A percentile compares a stretch with the other conserved stretches of the same genome.
Conservation (phyloP, 2,329 filamentous ascomycete species). For the Hypoxylon sp. region DNA sequence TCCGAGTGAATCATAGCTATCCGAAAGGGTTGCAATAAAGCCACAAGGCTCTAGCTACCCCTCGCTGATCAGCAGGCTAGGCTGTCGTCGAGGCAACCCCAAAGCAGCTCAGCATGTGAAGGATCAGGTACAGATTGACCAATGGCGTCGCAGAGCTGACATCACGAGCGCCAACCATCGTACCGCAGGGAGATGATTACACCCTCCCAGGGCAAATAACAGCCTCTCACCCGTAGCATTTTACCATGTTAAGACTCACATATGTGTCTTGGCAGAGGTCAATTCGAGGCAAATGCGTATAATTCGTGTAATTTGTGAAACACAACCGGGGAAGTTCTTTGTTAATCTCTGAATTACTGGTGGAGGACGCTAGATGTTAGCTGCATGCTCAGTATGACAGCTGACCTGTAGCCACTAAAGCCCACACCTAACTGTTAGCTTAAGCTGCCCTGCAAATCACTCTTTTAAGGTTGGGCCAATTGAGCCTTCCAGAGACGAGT, state of each 20-base stretch:
- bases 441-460: neutral
- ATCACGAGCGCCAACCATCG: slow-evolving; percentile 39
- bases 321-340: slow-evolving; percentile 6
- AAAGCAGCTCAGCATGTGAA: slow-evolving; percentile 31
- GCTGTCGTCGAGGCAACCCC: slow-evolving; percentile 41
- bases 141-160: slow-evolving; percentile 21
- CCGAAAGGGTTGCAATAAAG: slow-evolving; percentile 28
- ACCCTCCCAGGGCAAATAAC: slow-evolving; percentile 29
- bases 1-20: slow-evolving; percentile 31
- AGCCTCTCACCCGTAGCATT: slow-evolving; percentile 2
- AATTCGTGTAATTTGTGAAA: slow-evolving; percentile 13
- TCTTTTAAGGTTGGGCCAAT: slow-evolving; percentile 27
- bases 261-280: slow-evolving; percentile 32
- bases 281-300: slow-evolving; percentile 10
- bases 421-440: neutral
- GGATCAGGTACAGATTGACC: slow-evolving; percentile 34
- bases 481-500: slow-evolving; percentile 1
- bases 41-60: slow-evolving; percentile 37
- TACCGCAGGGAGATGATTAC: slow-evolving; percentile 35
- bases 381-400: slow-evolving; percentile 27
- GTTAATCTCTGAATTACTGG: slow-evolving; percentile 18
- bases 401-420: slow-evolving; percentile 24
- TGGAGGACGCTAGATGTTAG: slow-evolving; percentile 20
- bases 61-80: slow-evolving; percentile 41
- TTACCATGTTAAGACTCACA: slow-evolving; percentile 21